Evolutionary conservation across 1,139 yeast species (phyloP).

Genomic region (Fermentozyma sake): DNA sequence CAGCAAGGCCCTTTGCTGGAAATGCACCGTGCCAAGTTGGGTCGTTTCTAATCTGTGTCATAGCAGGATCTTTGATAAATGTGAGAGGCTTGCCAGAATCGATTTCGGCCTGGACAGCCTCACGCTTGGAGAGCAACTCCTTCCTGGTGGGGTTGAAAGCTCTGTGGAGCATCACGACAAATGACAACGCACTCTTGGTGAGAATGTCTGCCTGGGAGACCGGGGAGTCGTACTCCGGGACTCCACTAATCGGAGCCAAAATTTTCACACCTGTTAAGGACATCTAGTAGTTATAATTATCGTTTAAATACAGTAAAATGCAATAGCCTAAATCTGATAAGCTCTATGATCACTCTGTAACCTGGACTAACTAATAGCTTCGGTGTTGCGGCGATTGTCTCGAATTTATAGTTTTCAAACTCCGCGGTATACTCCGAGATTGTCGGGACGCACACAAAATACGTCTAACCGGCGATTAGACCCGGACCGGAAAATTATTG

Average conservation of each 20-base stretch:
- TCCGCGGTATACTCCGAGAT: too few species aligned
- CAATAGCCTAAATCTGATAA: too few species aligned
- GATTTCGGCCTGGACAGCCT: conserved; percentile 54
- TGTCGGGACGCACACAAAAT: too few species aligned
- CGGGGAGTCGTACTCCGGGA: too few species aligned
- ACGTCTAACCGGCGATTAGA: too few species aligned
- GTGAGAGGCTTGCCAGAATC: conserved; percentile 69
- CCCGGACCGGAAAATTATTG: too few species aligned
- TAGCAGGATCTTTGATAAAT: conserved; percentile 69
- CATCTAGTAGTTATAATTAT: too few species aligned
- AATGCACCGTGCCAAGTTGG: conserved; percentile 77
- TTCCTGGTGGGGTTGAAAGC: conserved; percentile 60
- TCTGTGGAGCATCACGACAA: conserved; percentile 71
- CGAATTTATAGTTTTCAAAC: too few species aligned
- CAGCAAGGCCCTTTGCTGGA: conserved; percentile 70
- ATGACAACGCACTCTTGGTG: conserved; percentile 65
- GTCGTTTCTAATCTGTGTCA: conserved; percentile 67
- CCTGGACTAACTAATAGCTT: too few species aligned
- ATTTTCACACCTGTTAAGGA: conserved; percentile 65
- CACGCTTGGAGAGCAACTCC: conserved; percentile 56
- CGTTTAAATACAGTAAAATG: too few species aligned
- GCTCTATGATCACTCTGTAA: too few species aligned
- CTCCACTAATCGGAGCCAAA: conserved; percentile 61
- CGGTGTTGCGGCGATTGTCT: too few species aligned
- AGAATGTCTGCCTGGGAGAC: conserved; percentile 56